These are phyloP conservation scores for Dalbergia oliveri DNA, from an alignment of 306 rosid species.

Conservation along the genomic window DNA sequence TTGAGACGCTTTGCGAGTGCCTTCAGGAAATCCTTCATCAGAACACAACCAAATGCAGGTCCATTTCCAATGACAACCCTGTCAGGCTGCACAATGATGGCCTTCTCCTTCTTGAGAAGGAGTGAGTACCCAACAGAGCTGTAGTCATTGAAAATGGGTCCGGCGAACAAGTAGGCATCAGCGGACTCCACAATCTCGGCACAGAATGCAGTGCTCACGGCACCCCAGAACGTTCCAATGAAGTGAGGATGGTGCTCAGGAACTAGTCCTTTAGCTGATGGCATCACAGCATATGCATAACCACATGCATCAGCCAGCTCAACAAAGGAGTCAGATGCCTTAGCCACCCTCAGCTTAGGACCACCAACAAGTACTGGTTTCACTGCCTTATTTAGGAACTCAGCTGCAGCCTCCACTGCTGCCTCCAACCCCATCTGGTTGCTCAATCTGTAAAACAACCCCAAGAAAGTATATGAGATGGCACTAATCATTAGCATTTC, in stretches of 20 bases:
- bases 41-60: constrained; percentile 66
- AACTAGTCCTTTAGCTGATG: constrained; percentile 69
- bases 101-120: constrained; percentile 73
- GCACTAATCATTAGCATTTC: constrained; percentile 1
- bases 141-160: constrained; percentile 75
- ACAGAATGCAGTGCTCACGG: constrained; percentile 69
- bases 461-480: background rate
- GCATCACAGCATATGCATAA: constrained; percentile 65
- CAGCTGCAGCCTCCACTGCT: constrained; percentile 72
- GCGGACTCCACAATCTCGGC: constrained; percentile 75
- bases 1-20: constrained; percentile 57
- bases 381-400: constrained; percentile 71
- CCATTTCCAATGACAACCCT: constrained; percentile 66
- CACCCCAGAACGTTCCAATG: constrained; percentile 81
- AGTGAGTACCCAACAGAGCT: constrained; percentile 78
- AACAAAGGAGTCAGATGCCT: constrained; percentile 56
- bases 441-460: constrained; percentile 52
- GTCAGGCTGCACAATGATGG: constrained; percentile 64
- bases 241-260: constrained; percentile 68
- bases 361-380: constrained; percentile 77
- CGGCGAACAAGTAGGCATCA: constrained; percentile 67
- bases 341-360: constrained; percentile 71
- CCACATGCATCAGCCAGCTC: constrained; percentile 68
- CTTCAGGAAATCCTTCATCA: constrained; percentile 69
- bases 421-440: constrained; percentile 65